These are phyloP conservation scores for Paspalum vaginatum DNA, from an alignment of 176 grass and related monocot species.

Conservation along the genomic window DNA sequence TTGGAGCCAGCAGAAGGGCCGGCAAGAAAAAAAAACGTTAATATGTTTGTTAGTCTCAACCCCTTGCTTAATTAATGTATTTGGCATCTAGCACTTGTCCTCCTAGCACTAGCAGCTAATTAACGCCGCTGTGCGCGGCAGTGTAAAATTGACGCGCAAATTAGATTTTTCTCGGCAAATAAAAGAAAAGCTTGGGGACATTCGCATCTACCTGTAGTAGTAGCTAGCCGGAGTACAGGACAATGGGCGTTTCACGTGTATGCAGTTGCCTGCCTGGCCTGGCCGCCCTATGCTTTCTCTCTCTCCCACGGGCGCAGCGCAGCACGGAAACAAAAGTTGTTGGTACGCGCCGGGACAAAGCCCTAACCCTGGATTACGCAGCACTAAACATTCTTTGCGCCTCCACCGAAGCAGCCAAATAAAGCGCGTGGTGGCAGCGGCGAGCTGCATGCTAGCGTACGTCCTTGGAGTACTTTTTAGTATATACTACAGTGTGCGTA, in stretches of 20 bases:
- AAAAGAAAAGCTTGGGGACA: conserved; percentile 13
- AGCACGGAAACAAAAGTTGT: conserved; percentile 40
- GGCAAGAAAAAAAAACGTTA: no score
- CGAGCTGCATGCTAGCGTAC: no score
- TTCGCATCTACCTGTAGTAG: conserved; percentile 18
- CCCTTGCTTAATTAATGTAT: no score
- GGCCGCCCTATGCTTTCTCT: neutral
- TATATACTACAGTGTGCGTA: no score
- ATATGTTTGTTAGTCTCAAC: no score
- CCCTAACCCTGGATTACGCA: conserved; percentile 44
- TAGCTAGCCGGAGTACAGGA: conserved; percentile 8
- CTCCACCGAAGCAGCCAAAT: neutral
- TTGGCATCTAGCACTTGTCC: no score
- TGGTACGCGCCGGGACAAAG: conserved; percentile 46
- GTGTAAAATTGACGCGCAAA: neutral
- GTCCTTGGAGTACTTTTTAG: no score
- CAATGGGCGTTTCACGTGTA: conserved; percentile 55
- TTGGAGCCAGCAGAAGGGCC: neutral
- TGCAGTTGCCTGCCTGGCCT: conserved; percentile 36
- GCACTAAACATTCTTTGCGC: conserved; percentile 38
- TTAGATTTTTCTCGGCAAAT: no score
- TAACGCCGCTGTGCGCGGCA: no score
- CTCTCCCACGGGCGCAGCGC: conserved; percentile 42
- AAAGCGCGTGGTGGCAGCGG: neutral
- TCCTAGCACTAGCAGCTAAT: no score